Percentiles rank a stretch among this genome's conserved stretches.
Evolutionary conservation across 1,284 basidiomycete species (phyloP).

Genomic region (Anthracocystis setariae): DNA sequence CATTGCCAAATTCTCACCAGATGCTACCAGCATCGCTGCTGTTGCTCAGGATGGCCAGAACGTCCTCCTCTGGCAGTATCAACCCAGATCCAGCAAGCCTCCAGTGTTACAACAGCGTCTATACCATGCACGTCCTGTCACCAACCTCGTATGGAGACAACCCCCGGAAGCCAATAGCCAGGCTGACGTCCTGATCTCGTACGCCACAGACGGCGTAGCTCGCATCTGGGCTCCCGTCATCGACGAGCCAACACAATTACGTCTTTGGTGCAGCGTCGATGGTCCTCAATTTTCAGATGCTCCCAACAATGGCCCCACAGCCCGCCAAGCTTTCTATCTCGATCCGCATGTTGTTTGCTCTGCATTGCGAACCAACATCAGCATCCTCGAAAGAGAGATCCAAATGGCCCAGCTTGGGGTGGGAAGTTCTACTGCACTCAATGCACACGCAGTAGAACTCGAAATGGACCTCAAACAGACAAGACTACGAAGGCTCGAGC

Average conservation of each 20-base stretch:
- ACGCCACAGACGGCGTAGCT: constrained; percentile 44
- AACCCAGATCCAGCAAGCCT: constrained; percentile 20
- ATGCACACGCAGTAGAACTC: constrained; percentile 27
- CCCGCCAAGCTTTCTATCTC: constrained; percentile 32
- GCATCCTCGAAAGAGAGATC: constrained; percentile 46
- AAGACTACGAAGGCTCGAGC: constrained; percentile 45
- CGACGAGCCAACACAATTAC: constrained; percentile 53
- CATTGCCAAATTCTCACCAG: constrained; percentile 39
- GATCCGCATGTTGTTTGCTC: constrained; percentile 30
- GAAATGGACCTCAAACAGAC: constrained; percentile 46
- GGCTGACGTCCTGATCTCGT: constrained; percentile 46
- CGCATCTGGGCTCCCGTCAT: constrained; percentile 57
- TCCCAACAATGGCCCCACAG: neutral
- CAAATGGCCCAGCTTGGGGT: constrained; percentile 52
- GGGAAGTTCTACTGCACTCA: constrained; percentile 13
- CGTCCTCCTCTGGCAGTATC: constrained; percentile 43
- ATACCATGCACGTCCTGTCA: constrained; percentile 38
- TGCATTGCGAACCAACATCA: constrained; percentile 42
- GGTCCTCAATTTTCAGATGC: neutral
- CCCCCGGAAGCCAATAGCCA: constrained; percentile 43
- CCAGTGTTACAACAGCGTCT: constrained; percentile 37
- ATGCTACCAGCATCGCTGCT: constrained; percentile 46
- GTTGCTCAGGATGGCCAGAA: constrained; percentile 33
- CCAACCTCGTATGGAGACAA: constrained; percentile 29
- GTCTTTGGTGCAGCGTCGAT: constrained; percentile 48